phyloP scores from a whole-genome alignment of 495 filamentous ascomycete species.

The Aspergillus ellipticus region DNA sequence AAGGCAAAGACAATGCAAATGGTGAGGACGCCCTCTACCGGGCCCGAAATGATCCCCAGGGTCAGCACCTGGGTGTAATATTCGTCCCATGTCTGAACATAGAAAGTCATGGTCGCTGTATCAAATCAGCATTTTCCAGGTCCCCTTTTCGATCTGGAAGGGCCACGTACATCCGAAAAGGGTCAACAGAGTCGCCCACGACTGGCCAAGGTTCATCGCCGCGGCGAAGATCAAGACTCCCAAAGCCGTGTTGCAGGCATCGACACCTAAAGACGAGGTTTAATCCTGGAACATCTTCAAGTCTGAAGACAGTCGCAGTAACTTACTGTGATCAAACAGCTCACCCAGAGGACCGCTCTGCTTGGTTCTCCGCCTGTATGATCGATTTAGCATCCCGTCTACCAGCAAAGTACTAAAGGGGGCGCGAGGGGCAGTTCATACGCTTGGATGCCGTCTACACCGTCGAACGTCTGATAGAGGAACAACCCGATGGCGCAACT shows the following conservation, averaged over 20 bases:
- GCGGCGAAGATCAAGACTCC: conserved; percentile 89
- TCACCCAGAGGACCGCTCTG: conserved; percentile 94
- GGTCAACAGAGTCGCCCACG: conserved; percentile 80
- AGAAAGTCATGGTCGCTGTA: conserved; percentile 80
- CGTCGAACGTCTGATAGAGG: conserved; percentile 97
- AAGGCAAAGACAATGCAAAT: conserved; percentile 78
- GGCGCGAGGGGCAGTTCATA: conserved; percentile 39
- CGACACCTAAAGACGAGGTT: conserved; percentile 56
- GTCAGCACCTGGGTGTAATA: conserved; percentile 96
- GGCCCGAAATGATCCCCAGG: conserved; percentile 87
- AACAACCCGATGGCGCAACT: conserved; percentile 87
- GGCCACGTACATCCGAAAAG: conserved; percentile 71
- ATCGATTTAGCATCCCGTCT: conserved; percentile 17
- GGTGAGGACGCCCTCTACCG: conserved; percentile 90
- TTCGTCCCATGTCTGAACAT: conserved; percentile 98
- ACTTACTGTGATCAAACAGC: conserved; percentile 89
- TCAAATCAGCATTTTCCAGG: conserved; percentile 16
- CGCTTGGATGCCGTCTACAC: conserved; percentile 92
- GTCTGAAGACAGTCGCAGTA: not conserved
- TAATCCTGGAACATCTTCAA: not conserved
- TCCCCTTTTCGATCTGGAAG: not conserved
- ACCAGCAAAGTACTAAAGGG: conserved; percentile 2
- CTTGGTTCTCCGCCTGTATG: conserved; percentile 68
- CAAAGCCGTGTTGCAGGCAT: conserved; percentile 92
- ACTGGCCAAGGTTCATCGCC: conserved; percentile 87